Evolutionary conservation across 768 basidiomycete species (phyloP).

Genomic region (Mycena galopus): DNA sequence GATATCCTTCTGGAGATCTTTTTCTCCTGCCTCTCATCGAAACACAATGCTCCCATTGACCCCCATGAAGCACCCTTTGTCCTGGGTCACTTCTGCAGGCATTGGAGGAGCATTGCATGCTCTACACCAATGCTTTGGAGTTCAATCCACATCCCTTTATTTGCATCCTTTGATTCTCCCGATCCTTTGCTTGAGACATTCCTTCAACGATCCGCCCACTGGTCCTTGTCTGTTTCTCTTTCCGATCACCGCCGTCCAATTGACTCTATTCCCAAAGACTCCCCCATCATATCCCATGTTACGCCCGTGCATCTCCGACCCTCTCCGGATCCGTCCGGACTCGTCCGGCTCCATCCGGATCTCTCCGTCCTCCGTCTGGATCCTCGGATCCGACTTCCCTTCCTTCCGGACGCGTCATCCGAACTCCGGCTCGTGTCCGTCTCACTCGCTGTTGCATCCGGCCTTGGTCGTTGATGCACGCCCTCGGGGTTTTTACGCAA

Average conservation of each 20-base stretch:
- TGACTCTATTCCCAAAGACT: too few species aligned
- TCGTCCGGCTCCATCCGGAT: too few species aligned
- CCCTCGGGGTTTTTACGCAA: too few species aligned
- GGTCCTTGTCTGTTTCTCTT: background rate
- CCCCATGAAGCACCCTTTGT: background rate
- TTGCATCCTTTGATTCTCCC: background rate
- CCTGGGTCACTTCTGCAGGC: too few species aligned
- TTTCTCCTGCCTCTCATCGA: conserved; percentile 6
- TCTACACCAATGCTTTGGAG: conserved; percentile 16
- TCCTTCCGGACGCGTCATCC: too few species aligned
- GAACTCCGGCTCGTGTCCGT: too few species aligned
- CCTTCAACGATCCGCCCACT: background rate
- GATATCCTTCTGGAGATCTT: conserved; percentile 28
- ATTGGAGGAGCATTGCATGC: conserved; percentile 3
- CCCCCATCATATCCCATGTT: background rate
- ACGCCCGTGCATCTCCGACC: too few species aligned
- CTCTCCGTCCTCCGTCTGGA: too few species aligned
- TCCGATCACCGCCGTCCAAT: background rate
- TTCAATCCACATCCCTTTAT: conserved; percentile 10
- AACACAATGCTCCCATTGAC: conserved; percentile 16
- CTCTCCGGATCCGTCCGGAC: too few species aligned
- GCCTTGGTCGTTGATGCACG: too few species aligned
- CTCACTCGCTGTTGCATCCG: too few species aligned
- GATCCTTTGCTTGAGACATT: background rate
- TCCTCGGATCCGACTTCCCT: too few species aligned